Conservation (phyloP, 2,329 filamentous ascomycete genomes). For the Fusarium anthophilum region DNA sequence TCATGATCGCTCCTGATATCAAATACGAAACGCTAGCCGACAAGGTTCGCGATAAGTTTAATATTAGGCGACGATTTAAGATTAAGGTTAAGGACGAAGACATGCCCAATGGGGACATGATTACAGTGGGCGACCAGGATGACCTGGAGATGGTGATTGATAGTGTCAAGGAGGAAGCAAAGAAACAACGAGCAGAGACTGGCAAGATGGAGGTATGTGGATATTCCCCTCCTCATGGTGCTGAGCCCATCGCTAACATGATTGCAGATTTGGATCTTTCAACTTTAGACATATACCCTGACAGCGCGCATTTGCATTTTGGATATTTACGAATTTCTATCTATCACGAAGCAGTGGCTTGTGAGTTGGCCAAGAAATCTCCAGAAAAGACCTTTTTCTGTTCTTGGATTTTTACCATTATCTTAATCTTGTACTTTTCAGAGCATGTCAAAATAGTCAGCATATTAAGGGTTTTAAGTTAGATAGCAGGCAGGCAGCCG, state of each 20-base stretch:
- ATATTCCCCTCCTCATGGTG: neutral
- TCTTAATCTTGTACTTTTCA: conserved; percentile 33
- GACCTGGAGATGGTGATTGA: conserved; percentile 90
- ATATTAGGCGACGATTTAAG: conserved; percentile 79
- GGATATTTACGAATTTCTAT: conserved; percentile 18
- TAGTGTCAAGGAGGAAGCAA: conserved; percentile 72
- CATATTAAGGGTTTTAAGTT: conserved; percentile 26
- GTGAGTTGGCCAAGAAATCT: conserved; percentile 5
- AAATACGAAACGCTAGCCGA: conserved; percentile 82
- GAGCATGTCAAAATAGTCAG: conserved; percentile 14
- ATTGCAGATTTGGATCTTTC: conserved; percentile 59
- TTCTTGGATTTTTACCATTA: conserved; percentile 17
- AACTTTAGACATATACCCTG: conserved; percentile 48
- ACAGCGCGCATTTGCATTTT: conserved; percentile 37
- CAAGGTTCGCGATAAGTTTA: conserved; percentile 88
- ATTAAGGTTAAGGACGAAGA: conserved; percentile 90
- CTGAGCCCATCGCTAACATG: conserved; percentile 36
- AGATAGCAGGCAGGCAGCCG: conserved; percentile 30
- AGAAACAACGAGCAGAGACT: conserved; percentile 79
- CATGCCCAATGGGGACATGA: conserved; percentile 82
- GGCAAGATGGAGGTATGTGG: conserved; percentile 92
- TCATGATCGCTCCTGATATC: conserved; percentile 80
- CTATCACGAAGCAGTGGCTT: conserved; percentile 34
- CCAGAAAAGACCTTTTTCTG: neutral
- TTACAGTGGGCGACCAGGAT: conserved; percentile 96